Evolutionary conservation across 306 rosid species (phyloP).

Genomic region (Carpinus viminea): DNA sequence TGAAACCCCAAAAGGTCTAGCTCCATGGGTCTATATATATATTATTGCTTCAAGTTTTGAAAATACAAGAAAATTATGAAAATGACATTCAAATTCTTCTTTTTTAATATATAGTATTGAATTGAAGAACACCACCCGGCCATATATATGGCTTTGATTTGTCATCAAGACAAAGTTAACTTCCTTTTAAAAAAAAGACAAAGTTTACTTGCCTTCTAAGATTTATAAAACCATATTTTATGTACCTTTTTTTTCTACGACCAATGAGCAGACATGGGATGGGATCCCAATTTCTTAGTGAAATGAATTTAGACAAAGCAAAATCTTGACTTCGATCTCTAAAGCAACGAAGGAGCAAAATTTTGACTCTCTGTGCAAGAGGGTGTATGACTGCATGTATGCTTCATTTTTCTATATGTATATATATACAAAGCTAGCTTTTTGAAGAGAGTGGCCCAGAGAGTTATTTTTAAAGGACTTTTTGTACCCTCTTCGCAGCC

Average conservation of each 20-base stretch:
- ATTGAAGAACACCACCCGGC: background rate
- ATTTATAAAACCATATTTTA: no score
- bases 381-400: background rate
- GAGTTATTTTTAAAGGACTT: no score
- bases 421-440: background rate
- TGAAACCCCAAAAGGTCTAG: no score
- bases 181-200: no score
- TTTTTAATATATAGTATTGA: background rate
- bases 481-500: background rate
- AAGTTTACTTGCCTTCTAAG: slow-evolving; percentile 6
- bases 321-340: slow-evolving; percentile 7
- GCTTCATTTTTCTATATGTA: background rate
- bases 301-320: slow-evolving; percentile 36
- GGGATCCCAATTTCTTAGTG: slow-evolving; percentile 12
- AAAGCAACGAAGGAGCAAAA: background rate
- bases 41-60: no score
- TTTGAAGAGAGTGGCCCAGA: background rate
- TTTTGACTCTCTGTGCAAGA: slow-evolving; percentile 2
- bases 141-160: background rate
- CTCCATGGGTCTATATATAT: no score
- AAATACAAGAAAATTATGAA: no score
- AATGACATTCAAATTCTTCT: no score
- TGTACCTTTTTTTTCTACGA: background rate
- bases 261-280: background rate
- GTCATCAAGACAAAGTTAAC: background rate